phyloP scores from a whole-genome alignment of 495 filamentous ascomycete species.

The Neurospora sp. region DNA sequence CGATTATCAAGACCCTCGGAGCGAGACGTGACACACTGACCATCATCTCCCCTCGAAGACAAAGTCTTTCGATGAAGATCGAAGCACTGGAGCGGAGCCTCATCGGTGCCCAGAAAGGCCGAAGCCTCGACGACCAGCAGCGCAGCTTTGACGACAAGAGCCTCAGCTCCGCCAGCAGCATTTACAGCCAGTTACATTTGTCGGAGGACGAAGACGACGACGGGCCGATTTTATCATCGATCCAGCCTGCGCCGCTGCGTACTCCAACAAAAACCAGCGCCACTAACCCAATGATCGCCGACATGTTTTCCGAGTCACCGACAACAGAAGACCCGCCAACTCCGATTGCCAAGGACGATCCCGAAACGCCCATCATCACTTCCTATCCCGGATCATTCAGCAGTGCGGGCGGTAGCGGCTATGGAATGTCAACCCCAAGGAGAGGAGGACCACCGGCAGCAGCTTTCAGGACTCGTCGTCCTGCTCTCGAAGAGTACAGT shows the following conservation, averaged over 20 bases:
- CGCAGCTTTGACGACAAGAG: conserved; percentile 9
- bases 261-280: neutral
- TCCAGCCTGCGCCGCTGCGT: conserved; percentile 16
- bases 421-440: neutral
- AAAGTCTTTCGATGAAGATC: conserved; percentile 36
- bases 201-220: conserved; percentile 4
- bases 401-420: neutral
- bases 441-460: neutral
- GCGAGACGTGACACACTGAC: conserved; percentile 35
- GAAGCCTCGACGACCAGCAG: conserved; percentile 18
- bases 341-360: neutral
- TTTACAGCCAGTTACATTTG: neutral
- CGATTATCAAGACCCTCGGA: conserved; percentile 30
- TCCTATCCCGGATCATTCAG: neutral
- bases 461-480: conserved; percentile 11
- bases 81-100: conserved; percentile 30
- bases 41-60: conserved; percentile 19
- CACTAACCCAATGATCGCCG: neutral
- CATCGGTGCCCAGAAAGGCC: conserved; percentile 11
- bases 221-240: conserved; percentile 13
- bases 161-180: conserved; percentile 1
- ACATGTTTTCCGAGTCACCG: neutral
- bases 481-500: conserved; percentile 20
- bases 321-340: neutral
- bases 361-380: neutral